Conservation (phyloP, 768 basidiomycete species). For the Kwoniella bestiolae region DNA sequence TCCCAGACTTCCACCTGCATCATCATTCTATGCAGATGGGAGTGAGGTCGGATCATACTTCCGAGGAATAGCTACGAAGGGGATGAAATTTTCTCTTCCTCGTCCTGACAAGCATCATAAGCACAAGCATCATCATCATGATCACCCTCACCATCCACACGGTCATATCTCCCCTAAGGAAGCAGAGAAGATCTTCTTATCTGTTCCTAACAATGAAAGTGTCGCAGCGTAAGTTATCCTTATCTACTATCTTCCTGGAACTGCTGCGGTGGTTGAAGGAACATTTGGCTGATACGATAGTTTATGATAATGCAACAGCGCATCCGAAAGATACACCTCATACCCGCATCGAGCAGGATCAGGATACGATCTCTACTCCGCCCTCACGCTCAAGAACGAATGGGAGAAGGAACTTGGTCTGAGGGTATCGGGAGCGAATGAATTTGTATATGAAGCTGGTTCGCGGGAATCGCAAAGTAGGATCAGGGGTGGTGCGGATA, state of each 20-base stretch:
- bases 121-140: constrained; percentile 14
- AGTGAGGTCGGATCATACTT: constrained; percentile 20
- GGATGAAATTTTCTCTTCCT: constrained; percentile 22
- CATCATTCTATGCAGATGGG: background rate
- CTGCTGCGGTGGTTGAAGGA: too few species aligned
- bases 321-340: constrained; percentile 48
- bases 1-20: too few species aligned
- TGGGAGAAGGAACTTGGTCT: constrained; percentile 52
- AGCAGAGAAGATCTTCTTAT: constrained; percentile 54
- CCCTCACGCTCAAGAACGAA: constrained; percentile 52
- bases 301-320: constrained; percentile 34
- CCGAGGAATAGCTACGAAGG: constrained; percentile 25
- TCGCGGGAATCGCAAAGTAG: constrained; percentile 41
- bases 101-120: background rate
- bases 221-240: constrained; percentile 46
- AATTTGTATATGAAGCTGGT: constrained; percentile 52
- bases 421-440: constrained; percentile 42
- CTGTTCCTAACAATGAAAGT: constrained; percentile 51
- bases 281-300: too few species aligned
- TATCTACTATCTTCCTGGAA: too few species aligned
- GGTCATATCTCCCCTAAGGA: constrained; percentile 32
- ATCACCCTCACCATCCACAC: constrained; percentile 17
- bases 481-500: constrained; percentile 32
- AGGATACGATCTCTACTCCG: constrained; percentile 51
- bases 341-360: constrained; percentile 53